phyloP scores from a whole-genome alignment of 75 land plant genomes.

The Picea sitchensis region DNA sequence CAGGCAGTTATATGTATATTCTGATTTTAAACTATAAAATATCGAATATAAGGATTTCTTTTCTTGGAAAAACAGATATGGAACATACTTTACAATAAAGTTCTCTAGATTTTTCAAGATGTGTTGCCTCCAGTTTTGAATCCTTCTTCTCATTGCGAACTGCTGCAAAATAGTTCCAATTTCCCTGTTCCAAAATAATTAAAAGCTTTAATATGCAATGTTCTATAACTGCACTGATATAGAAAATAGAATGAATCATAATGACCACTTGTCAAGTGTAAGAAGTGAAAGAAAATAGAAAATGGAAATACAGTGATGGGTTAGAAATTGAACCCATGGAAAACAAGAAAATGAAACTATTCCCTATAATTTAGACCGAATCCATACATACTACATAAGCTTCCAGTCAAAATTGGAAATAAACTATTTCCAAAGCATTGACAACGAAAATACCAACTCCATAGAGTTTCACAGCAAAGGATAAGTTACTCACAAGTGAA shows the following conservation, averaged over 20 bases:
- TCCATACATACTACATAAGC: background rate
- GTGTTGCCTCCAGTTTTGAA: conserved; percentile 90
- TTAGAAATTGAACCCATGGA: too few relatives aligned
- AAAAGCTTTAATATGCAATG: too few relatives aligned
- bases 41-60: too few relatives aligned
- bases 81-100: conserved; percentile 63
- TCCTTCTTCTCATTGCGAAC: conserved; percentile 79
- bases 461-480: too few relatives aligned
- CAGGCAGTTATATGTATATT: too few relatives aligned
- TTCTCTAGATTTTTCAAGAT: conserved; percentile 93
- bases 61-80: too few relatives aligned
- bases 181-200: conserved; percentile 50
- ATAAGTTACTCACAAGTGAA: conserved; percentile 45
- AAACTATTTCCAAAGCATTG: background rate
- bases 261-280: background rate
- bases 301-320: too few relatives aligned
- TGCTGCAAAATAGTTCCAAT: conserved; percentile 98
- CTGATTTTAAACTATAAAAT: too few relatives aligned
- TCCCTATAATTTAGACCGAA: too few relatives aligned
- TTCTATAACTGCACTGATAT: background rate
- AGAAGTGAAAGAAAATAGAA: too few relatives aligned
- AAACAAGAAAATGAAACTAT: too few relatives aligned
- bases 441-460: background rate
- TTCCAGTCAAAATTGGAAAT: background rate
- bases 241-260: background rate